Conservation (phyloP, 129 eudicot genomes). For the Saussurea involucrata region DNA sequence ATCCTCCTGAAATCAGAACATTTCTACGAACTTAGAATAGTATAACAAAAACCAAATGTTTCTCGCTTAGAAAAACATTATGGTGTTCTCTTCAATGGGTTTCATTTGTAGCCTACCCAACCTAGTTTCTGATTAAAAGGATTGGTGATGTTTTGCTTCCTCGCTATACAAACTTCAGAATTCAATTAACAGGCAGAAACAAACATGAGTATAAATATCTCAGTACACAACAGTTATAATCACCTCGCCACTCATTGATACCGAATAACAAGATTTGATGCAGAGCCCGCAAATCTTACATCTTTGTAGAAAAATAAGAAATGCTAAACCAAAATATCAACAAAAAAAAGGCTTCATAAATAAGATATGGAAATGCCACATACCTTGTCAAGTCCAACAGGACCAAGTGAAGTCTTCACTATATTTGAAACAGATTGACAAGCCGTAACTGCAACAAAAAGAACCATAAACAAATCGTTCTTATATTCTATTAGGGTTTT, state of each 20-base stretch:
- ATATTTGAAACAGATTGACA: slow-evolving; percentile 92
- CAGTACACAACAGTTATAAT: background rate
- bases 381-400: slow-evolving; percentile 96
- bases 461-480: background rate
- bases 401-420: slow-evolving; percentile 73
- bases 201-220: background rate
- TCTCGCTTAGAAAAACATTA: no score
- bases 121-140: background rate
- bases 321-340: background rate
- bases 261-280: background rate
- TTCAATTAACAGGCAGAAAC: background rate
- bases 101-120: background rate
- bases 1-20: background rate
- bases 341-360: background rate
- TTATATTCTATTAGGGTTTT: slow-evolving; percentile 20
- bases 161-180: background rate
- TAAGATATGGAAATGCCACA: background rate
- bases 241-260: background rate
- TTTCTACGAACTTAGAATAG: background rate
- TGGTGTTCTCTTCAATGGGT: background rate
- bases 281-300: background rate
- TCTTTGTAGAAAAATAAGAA: background rate
- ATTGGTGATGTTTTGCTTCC: background rate
- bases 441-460: slow-evolving; percentile 55
- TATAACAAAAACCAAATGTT: background rate